Conservation (phyloP, 768 basidiomycete genomes). For the Tricholoma matsutake region DNA sequence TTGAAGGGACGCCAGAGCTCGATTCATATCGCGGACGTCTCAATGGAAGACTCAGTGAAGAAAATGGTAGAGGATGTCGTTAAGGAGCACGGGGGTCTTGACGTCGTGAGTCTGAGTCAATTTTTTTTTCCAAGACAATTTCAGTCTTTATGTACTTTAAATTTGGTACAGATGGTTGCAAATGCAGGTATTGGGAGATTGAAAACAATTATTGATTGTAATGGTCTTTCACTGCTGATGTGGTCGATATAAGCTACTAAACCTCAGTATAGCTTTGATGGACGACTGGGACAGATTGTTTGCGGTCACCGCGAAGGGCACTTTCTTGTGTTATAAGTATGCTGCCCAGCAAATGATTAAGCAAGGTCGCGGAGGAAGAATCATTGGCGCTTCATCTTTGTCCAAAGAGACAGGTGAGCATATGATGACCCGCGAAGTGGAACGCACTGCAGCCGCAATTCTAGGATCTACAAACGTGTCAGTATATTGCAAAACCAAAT, state of each 20-base stretch:
- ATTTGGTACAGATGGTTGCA: slow-evolving; percentile 26
- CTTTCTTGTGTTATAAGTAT: slow-evolving; percentile 35
- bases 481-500: slow-evolving; percentile 38
- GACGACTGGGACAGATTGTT: slow-evolving; percentile 25
- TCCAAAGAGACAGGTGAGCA: slow-evolving; percentile 36
- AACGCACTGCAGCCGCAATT: not conserved
- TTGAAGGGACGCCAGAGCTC: slow-evolving; percentile 11
- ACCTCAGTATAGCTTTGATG: slow-evolving; percentile 7
- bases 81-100: slow-evolving; percentile 21
- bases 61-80: slow-evolving; percentile 23
- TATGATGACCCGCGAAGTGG: not conserved
- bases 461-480: slow-evolving; percentile 8
- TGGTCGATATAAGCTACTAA: not conserved
- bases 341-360: slow-evolving; percentile 37
- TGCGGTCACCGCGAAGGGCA: slow-evolving; percentile 27
- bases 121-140: not conserved
- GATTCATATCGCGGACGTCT: slow-evolving; percentile 18
- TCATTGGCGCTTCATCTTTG: slow-evolving; percentile 38
- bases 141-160: not conserved
- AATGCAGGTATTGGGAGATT: slow-evolving; percentile 24
- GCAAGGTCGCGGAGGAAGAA: slow-evolving; percentile 38
- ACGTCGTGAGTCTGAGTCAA: slow-evolving; percentile 24
- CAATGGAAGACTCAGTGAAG: slow-evolving; percentile 21
- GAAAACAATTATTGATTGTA: slow-evolving; percentile 9
- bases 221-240: not conserved